phyloP scores from a whole-genome alignment of 2,329 filamentous ascomycete genomes.

The Albophoma yamanashiensis region DNA sequence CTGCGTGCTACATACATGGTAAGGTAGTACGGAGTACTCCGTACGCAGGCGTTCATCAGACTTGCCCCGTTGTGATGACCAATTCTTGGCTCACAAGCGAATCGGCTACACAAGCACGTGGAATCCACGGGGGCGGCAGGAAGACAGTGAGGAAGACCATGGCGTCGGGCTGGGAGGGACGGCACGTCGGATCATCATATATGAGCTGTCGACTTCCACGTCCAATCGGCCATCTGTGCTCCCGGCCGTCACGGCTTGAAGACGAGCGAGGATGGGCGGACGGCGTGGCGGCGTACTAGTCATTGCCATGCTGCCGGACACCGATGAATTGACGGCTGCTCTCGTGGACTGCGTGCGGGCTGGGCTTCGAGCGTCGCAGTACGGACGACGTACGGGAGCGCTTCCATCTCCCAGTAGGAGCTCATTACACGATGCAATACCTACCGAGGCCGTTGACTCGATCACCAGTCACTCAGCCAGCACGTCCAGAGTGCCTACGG shows the following conservation, averaged over 20 bases:
- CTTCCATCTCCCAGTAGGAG: background rate
- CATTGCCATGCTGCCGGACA: background rate
- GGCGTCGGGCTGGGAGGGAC: background rate
- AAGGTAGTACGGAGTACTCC: too few relatives aligned
- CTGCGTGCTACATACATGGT: too few relatives aligned
- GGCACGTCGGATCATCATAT: background rate
- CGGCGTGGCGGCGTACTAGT: background rate
- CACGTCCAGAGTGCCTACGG: background rate
- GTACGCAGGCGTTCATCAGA: background rate
- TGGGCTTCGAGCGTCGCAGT: background rate
- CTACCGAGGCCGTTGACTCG: background rate
- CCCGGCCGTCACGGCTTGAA: background rate
- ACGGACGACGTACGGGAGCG: background rate
- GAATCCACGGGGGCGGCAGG: background rate
- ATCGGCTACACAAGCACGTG: background rate
- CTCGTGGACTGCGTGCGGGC: background rate
- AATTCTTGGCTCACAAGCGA: background rate
- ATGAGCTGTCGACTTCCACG: background rate
- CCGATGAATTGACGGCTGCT: background rate
- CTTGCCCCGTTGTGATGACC: background rate
- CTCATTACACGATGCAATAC: background rate
- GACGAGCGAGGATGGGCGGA: background rate
- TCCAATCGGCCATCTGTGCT: constrained; percentile 2
- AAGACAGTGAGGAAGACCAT: background rate
- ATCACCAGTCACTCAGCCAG: background rate